Conservation (phyloP, 306 rosid genomes). For the Urtica urens region DNA sequence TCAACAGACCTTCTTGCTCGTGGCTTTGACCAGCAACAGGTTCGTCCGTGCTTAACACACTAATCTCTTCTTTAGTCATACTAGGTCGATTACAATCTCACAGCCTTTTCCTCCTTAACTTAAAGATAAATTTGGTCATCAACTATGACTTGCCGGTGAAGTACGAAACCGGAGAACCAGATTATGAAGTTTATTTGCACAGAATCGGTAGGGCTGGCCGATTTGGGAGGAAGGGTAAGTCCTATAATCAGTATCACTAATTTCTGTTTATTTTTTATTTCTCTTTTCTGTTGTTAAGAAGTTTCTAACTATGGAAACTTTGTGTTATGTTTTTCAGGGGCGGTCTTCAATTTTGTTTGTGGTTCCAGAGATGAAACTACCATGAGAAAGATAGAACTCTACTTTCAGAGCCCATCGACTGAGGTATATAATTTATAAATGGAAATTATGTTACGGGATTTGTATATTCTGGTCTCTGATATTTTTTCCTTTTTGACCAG, state of each 20-base stretch:
- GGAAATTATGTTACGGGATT: too few species aligned
- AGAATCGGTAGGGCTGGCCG: constrained; percentile 90
- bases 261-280: not conserved
- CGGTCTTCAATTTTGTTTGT: constrained; percentile 15
- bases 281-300: not conserved
- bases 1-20: constrained; percentile 78
- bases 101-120: constrained; percentile 5
- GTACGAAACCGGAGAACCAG: constrained; percentile 42
- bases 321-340: constrained; percentile 15
- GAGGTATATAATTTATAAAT: constrained; percentile 10
- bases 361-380: constrained; percentile 7
- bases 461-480: too few species aligned
- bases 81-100: not conserved
- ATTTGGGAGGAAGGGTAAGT: constrained; percentile 80
- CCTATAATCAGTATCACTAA: too few species aligned
- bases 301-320: not conserved
- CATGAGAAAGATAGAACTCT: constrained; percentile 23
- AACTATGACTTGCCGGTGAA: constrained; percentile 77
- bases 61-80: not conserved
- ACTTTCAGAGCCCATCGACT: constrained; percentile 9
- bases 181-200: constrained; percentile 74
- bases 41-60: too few species aligned
- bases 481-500: too few species aligned
- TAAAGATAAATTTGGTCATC: constrained; percentile 66
- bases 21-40: constrained; percentile 91